A percentile compares a stretch with the other conserved stretches of the same genome.
Evolutionary conservation across 2,329 filamentous ascomycete genomes (phyloP).

Genomic region (Epichloe gansuensis): DNA sequence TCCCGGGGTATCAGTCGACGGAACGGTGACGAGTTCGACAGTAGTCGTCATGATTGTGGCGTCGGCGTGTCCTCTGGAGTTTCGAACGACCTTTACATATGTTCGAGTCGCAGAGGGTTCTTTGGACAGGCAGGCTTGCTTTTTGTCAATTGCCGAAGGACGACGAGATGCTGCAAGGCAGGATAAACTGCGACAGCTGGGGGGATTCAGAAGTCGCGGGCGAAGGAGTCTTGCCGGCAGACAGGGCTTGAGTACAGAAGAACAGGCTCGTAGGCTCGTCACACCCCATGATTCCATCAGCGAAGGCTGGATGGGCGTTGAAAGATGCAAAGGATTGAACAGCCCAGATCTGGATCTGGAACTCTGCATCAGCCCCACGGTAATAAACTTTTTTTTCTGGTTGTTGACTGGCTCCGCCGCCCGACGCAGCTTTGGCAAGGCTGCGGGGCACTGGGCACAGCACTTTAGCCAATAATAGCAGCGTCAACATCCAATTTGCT

Average conservation of each 20-base stretch:
- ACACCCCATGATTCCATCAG: constrained; percentile 6
- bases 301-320: not conserved
- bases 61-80: not conserved
- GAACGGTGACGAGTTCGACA: constrained; percentile 65
- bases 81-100: not conserved
- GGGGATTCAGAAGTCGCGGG: not conserved
- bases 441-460: not conserved
- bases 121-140: not conserved
- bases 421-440: not conserved
- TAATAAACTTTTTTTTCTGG: not conserved
- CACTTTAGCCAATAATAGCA: not conserved
- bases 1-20: constrained; percentile 78
- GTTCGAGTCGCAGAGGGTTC: not conserved
- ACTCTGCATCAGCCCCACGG: not conserved
- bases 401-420: no score
- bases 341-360: not conserved
- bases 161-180: not conserved
- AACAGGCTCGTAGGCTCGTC: constrained; percentile 1
- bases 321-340: not conserved
- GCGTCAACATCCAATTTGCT: no score
- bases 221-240: not conserved
- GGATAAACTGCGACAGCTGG: not conserved
- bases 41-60: constrained; percentile 51
- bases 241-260: not conserved
- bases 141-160: not conserved